These are phyloP conservation scores for Anisodus tanguticus DNA, from an alignment of 257 asterid species.

Conservation along the genomic window DNA sequence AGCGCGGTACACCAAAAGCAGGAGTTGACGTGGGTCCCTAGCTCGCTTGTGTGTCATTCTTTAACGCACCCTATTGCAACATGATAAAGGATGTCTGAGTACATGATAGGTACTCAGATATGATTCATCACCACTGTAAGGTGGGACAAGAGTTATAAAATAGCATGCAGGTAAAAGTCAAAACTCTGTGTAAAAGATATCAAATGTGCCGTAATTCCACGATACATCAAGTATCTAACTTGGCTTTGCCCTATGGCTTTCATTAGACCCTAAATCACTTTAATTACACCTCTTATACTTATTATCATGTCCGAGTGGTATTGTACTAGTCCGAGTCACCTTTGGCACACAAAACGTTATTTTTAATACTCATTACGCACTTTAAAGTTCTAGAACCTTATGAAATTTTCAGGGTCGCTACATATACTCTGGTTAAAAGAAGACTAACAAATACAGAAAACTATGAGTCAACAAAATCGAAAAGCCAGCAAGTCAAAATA, in stretches of 20 bases:
- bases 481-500: constrained; percentile 14
- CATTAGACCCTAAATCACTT: constrained; percentile 4
- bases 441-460: not conserved
- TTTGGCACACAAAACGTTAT: not conserved
- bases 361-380: not conserved
- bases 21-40: not conserved
- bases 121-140: not conserved
- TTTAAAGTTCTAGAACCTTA: not conserved
- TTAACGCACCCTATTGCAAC: not conserved
- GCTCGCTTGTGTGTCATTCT: not conserved
- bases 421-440: constrained; percentile 5
- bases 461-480: not conserved
- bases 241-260: not conserved
- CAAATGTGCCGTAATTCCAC: too few relatives aligned
- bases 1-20: not conserved
- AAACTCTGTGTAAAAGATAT: too few relatives aligned
- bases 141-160: not conserved
- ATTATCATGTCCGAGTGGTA: not conserved
- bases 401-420: constrained; percentile 7
- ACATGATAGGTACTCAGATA: not conserved
- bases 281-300: not conserved
- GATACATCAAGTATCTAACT: not conserved
- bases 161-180: not conserved
- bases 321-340: not conserved
- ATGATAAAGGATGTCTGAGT: not conserved